phyloP scores from a whole-genome alignment of 768 basidiomycete genomes.

The Dioszegia crocea region DNA sequence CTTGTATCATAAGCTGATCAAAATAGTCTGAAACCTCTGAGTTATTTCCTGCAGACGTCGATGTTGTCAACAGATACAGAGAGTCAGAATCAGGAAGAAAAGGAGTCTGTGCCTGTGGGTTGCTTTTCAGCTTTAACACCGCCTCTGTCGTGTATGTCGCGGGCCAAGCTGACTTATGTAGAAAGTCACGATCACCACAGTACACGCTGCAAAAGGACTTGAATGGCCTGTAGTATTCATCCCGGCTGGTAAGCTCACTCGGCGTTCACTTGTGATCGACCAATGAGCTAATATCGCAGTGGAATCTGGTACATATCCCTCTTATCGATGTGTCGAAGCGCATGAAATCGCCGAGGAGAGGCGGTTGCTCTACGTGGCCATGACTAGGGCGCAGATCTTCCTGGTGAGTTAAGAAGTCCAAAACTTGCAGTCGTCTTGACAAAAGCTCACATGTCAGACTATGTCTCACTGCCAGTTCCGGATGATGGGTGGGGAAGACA shows the following conservation, averaged over 20 bases:
- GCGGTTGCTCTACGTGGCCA: slow-evolving; percentile 80
- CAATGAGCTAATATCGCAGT: slow-evolving; percentile 51
- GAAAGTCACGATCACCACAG: slow-evolving; percentile 81
- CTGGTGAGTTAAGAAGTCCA: slow-evolving; percentile 49
- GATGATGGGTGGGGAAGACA: slow-evolving; percentile 56
- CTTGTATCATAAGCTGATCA: neutral
- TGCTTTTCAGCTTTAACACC: neutral
- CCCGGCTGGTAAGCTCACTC: slow-evolving; percentile 23
- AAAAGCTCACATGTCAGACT: slow-evolving; percentile 20
- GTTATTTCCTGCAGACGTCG: slow-evolving; percentile 70
- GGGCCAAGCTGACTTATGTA: slow-evolving; percentile 40
- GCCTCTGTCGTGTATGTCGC: neutral
- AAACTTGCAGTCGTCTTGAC: neutral
- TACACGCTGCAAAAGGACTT: slow-evolving; percentile 83
- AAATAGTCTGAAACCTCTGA: slow-evolving; percentile 58
- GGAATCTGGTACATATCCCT: slow-evolving; percentile 71
- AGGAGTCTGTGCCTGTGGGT: slow-evolving; percentile 35
- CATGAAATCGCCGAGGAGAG: slow-evolving; percentile 79
- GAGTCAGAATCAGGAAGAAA: slow-evolving; percentile 55
- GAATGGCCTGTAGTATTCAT: slow-evolving; percentile 87
- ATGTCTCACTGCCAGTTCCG: slow-evolving; percentile 41
- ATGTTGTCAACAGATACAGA: slow-evolving; percentile 78
- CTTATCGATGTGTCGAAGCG: slow-evolving; percentile 56
- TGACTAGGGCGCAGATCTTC: slow-evolving; percentile 74
- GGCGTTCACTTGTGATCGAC: slow-evolving; percentile 13